Conservation (phyloP, 2,329 filamentous ascomycete species). For the Cercospora beticola region DNA sequence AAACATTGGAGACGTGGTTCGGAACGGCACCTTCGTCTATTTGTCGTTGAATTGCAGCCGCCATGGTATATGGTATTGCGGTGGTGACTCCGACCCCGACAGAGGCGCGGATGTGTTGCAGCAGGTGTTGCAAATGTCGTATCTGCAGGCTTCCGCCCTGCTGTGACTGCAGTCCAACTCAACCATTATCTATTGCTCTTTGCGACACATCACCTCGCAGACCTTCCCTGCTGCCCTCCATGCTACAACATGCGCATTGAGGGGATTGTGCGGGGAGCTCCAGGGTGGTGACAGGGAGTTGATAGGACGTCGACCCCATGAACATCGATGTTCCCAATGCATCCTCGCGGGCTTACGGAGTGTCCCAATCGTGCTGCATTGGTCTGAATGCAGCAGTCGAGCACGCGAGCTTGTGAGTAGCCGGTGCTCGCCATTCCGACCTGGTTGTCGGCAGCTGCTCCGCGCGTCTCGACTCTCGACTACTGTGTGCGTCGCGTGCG, state of each 20-base stretch:
- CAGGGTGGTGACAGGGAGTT: constrained; percentile 12
- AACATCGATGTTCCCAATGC: not conserved
- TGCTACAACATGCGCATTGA: constrained; percentile 9
- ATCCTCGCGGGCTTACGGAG: not conserved
- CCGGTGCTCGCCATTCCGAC: not conserved
- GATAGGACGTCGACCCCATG: not conserved
- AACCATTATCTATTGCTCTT: constrained; percentile 11
- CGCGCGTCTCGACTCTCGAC: not conserved
- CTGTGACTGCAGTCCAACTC: not conserved
- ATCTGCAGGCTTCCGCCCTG: constrained; percentile 1
- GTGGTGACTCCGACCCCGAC: not conserved
- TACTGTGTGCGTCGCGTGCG: not conserved
- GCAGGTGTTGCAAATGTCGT: constrained; percentile 6
- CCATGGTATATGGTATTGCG: constrained; percentile 6
- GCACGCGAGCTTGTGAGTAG: constrained; percentile 12
- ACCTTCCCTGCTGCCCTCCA: constrained; percentile 5
- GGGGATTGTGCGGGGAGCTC: constrained; percentile 16
- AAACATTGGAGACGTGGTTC: constrained; percentile 38
- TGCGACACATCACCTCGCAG: constrained; percentile 10
- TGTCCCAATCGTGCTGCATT: not conserved
- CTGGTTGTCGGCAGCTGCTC: constrained; percentile 6
- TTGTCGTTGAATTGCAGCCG: constrained; percentile 34
- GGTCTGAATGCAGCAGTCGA: constrained; percentile 1
- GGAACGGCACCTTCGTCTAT: constrained; percentile 37
- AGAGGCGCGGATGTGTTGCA: not conserved